These are phyloP conservation scores for Candida insectorum DNA, from an alignment of 805 yeast species.

Conservation along the genomic window DNA sequence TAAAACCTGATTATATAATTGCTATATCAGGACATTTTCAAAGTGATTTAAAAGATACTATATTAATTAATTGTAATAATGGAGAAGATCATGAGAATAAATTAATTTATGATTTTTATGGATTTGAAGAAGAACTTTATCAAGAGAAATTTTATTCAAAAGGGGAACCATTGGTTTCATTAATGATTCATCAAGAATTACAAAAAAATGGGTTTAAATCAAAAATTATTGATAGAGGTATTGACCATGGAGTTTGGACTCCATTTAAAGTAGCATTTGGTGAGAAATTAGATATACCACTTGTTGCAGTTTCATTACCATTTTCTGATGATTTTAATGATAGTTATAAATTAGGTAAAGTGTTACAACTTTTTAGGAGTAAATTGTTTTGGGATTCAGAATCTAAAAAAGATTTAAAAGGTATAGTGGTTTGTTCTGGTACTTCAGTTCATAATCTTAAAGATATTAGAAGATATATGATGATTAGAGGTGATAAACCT, in stretches of 20 bases:
- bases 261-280: constrained; percentile 70
- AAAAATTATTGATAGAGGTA: constrained; percentile 52
- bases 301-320: constrained; percentile 49
- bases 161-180: constrained; percentile 41
- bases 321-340: constrained; percentile 36
- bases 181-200: constrained; percentile 41
- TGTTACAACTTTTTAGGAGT: constrained; percentile 48
- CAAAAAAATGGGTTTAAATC: constrained; percentile 42
- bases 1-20: constrained; percentile 64
- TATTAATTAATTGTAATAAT: constrained; percentile 42
- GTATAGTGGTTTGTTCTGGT: constrained; percentile 62
- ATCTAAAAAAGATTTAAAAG: constrained; percentile 22
- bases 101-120: constrained; percentile 71
- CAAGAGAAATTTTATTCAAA: constrained; percentile 56
- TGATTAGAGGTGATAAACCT: too few relatives aligned
- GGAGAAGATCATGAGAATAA: constrained; percentile 27
- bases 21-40: constrained; percentile 83
- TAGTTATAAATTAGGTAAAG: constrained; percentile 55
- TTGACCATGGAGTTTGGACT: constrained; percentile 85
- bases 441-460: constrained; percentile 76
- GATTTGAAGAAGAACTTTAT: constrained; percentile 67
- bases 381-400: constrained; percentile 31
- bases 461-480: constrained; percentile 43
- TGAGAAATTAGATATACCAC: constrained; percentile 41
- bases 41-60: constrained; percentile 32